A percentile compares a stretch with the other conserved stretches of the same genome.
phyloP scores from a whole-genome alignment of 2,329 filamentous ascomycete genomes.

The Thelonectria olida region DNA sequence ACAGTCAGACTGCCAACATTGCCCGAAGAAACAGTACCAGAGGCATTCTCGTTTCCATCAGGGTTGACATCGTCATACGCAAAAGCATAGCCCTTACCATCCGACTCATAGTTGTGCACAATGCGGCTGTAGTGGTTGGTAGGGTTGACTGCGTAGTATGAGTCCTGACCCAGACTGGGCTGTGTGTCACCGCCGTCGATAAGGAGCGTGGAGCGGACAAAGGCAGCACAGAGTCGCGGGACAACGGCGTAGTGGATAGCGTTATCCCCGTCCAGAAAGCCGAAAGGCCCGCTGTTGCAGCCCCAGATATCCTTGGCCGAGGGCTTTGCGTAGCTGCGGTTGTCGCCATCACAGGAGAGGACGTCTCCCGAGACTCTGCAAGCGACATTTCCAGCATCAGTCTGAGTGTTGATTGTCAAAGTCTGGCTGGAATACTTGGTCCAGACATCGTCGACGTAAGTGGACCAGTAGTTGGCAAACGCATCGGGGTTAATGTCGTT shows the following conservation, averaged over 20 bases:
- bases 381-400: slow-evolving; percentile 47
- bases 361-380: slow-evolving; percentile 49
- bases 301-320: slow-evolving; percentile 58
- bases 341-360: slow-evolving; percentile 54
- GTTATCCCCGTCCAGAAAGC: slow-evolving; percentile 48
- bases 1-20: slow-evolving; percentile 40
- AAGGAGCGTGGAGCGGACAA: slow-evolving; percentile 57
- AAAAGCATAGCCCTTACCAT: slow-evolving; percentile 71
- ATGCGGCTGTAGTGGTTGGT: slow-evolving; percentile 68
- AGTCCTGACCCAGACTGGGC: slow-evolving; percentile 47
- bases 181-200: slow-evolving; percentile 56
- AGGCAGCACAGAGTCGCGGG: slow-evolving; percentile 61
- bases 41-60: slow-evolving; percentile 62
- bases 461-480: slow-evolving; percentile 54
- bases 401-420: slow-evolving; percentile 56
- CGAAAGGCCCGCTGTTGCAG: slow-evolving; percentile 60
- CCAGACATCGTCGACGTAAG: slow-evolving; percentile 59
- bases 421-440: slow-evolving; percentile 47
- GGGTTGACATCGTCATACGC: slow-evolving; percentile 75
- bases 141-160: slow-evolving; percentile 56
- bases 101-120: slow-evolving; percentile 67
- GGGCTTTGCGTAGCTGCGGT: slow-evolving; percentile 54
- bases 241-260: slow-evolving; percentile 53
- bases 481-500: slow-evolving; percentile 44
- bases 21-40: slow-evolving; percentile 43